Evolutionary conservation across 139 green algal species (phyloP).

Genomic region (Auxenochlorella pyrenoidosa): DNA sequence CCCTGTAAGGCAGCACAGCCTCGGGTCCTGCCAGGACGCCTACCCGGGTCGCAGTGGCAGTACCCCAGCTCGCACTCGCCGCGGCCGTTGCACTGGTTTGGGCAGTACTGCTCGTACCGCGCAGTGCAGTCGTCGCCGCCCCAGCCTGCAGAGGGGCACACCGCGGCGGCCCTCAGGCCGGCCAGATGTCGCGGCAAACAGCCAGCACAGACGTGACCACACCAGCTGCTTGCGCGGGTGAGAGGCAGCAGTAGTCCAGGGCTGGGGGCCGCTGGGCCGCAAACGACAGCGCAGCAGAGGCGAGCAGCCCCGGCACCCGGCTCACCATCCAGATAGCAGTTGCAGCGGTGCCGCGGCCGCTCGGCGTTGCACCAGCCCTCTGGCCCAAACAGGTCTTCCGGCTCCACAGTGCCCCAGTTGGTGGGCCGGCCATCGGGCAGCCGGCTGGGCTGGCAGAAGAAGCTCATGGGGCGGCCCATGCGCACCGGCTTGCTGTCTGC

Average conservation of each 20-base stretch:
- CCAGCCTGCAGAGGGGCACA: neutral
- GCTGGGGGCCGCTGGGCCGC: no score
- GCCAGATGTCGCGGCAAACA: no score
- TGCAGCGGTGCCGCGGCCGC: conserved; percentile 4
- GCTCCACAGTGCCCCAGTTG: neutral
- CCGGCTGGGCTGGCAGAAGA: conserved; percentile 23
- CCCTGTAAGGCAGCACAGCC: no score
- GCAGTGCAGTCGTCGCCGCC: neutral
- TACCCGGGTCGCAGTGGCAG: conserved; percentile 46
- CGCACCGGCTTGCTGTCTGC: neutral
- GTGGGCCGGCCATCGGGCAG: neutral
- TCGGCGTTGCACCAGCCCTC: conserved; percentile 61
- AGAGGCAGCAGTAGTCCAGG: no score
- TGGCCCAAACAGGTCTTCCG: conserved; percentile 45
- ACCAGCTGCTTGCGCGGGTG: no score
- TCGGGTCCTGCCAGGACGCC: no score
- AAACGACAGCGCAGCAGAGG: neutral
- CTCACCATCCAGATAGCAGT: neutral
- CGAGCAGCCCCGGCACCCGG: neutral
- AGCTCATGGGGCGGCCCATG: neutral
- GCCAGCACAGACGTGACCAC: neutral
- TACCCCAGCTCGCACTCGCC: conserved; percentile 65
- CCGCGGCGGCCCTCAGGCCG: no score
- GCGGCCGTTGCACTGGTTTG: conserved; percentile 64
- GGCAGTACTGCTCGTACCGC: conserved; percentile 42